phyloP scores from a whole-genome alignment of 2,329 filamentous ascomycete genomes.

The Trichoderma sp. region DNA sequence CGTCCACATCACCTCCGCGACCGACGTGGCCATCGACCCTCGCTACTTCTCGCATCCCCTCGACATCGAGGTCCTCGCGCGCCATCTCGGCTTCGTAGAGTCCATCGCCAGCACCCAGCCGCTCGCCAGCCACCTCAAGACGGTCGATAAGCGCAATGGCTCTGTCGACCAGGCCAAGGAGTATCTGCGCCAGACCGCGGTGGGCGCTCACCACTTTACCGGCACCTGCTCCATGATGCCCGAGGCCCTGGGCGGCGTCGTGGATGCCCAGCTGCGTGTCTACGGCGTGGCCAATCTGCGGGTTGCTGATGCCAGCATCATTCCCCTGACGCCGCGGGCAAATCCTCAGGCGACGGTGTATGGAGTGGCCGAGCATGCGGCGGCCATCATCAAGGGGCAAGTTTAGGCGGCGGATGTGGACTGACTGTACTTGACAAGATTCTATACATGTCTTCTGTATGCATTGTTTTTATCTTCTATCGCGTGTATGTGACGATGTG shows the following conservation, averaged over 20 bases:
- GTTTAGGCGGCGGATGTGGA: background rate
- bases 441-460: too few species aligned
- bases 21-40: constrained; percentile 54
- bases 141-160: constrained; percentile 40
- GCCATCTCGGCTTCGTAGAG: constrained; percentile 48
- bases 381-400: background rate
- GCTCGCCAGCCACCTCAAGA: constrained; percentile 45
- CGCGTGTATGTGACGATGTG: too few species aligned
- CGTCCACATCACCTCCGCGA: constrained; percentile 54
- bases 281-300: constrained; percentile 31
- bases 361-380: constrained; percentile 25
- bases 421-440: too few species aligned
- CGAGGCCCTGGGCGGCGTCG: constrained; percentile 41
- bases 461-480: too few species aligned
- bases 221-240: constrained; percentile 55
- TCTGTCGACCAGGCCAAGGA: constrained; percentile 38
- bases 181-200: constrained; percentile 40
- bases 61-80: constrained; percentile 56
- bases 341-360: constrained; percentile 20
- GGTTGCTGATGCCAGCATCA: constrained; percentile 44
- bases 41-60: constrained; percentile 58
- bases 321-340: constrained; percentile 25
- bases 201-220: constrained; percentile 50
- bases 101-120: constrained; percentile 42
- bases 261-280: constrained; percentile 30